A percentile compares a stretch with the other conserved stretches of the same genome.
These are phyloP conservation scores for Ganoderma meredithae DNA, from an alignment of 1,284 basidiomycete genomes.

Conservation along the genomic window DNA sequence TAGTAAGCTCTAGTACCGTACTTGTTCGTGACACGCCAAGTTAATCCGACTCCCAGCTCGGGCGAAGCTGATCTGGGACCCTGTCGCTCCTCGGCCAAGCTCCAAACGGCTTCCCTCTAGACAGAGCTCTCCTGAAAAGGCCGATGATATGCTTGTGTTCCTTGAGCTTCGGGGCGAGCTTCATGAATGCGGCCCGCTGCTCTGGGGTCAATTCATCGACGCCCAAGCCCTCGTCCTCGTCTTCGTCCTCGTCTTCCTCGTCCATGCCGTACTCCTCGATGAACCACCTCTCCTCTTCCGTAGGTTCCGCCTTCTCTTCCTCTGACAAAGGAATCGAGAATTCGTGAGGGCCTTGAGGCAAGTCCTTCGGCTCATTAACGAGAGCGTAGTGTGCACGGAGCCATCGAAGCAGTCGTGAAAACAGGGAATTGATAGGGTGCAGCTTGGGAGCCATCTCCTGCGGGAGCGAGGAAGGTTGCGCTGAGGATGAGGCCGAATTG, in stretches of 20 bases:
- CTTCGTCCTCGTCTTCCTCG: neutral
- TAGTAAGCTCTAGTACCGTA: no score
- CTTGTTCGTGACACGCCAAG: no score
- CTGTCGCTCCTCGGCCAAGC: neutral
- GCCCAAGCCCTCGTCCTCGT: neutral
- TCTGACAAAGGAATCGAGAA: no score
- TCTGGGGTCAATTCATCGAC: neutral
- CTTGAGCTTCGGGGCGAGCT: neutral
- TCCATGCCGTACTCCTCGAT: neutral
- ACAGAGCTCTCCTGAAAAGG: neutral
- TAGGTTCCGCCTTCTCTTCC: neutral
- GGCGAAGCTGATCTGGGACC: neutral
- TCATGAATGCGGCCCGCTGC: neutral
- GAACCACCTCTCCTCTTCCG: neutral
- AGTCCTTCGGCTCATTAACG: neutral
- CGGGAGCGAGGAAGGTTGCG: neutral
- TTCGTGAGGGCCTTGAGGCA: no score
- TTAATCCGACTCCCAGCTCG: no score
- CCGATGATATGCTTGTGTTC: neutral
- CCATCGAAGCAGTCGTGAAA: neutral
- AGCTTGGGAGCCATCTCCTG: no score
- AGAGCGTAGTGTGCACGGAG: neutral
- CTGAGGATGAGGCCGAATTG: neutral
- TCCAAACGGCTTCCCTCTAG: neutral
- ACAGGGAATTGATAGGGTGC: neutral